Percentiles rank a stretch among this genome's conserved stretches.
Evolutionary conservation across 2,329 filamentous ascomycete genomes (phyloP).

Genomic region (Periconia sp.): DNA sequence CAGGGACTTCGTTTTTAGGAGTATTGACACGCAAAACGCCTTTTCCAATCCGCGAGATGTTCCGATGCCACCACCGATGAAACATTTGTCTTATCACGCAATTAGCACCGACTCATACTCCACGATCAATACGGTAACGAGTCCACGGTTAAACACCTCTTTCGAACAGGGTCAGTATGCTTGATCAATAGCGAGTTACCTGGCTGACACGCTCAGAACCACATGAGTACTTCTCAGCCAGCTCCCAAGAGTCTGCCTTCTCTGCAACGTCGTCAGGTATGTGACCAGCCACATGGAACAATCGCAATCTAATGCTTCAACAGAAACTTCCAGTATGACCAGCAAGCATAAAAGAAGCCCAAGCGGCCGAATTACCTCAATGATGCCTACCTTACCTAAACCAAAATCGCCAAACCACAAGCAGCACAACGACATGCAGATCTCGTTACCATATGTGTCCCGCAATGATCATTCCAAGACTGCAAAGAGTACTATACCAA

Average conservation of each 20-base stretch:
- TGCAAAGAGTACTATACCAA: constrained; percentile 9
- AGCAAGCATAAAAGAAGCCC: constrained; percentile 1
- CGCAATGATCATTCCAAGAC: constrained; percentile 4
- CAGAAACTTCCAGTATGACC: constrained; percentile 1
- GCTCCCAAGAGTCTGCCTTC: constrained; percentile 8
- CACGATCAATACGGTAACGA: neutral
- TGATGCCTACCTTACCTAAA: constrained; percentile 6
- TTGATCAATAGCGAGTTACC: too few relatives aligned
- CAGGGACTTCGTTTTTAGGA: too few relatives aligned
- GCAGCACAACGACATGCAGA: constrained; percentile 4
- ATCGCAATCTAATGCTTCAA: neutral
- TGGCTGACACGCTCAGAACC: too few relatives aligned
- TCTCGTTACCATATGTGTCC: constrained; percentile 10
- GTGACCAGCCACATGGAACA: neutral
- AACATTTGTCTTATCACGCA: neutral
- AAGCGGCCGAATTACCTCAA: neutral
- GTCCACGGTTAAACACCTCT: neutral
- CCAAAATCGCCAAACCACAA: constrained; percentile 5
- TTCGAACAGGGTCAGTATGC: constrained; percentile 6
- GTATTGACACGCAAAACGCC: too few relatives aligned
- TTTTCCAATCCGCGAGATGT: constrained; percentile 18
- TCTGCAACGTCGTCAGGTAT: constrained; percentile 10
- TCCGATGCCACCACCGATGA: constrained; percentile 5
- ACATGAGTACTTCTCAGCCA: constrained; percentile 11
- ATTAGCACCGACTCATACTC: constrained; percentile 4